Evolutionary conservation across 805 yeast genomes (phyloP).

Genomic region (Saturnispora bothae): DNA sequence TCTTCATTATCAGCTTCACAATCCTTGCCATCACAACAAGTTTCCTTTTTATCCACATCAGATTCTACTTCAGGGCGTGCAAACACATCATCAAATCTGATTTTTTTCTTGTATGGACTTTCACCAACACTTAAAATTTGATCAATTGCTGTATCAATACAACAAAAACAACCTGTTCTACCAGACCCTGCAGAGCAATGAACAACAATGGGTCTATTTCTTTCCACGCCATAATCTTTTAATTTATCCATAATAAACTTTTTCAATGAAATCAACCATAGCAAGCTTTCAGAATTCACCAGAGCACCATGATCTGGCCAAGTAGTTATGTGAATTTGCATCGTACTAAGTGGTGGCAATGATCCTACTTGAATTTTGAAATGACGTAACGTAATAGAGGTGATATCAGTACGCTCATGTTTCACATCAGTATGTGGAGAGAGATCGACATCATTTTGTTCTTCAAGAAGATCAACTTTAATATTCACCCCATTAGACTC

Average conservation of each 20-base stretch:
- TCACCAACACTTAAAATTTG: conserved; percentile 10
- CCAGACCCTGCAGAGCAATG: conserved; percentile 99
- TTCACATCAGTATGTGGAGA: conserved; percentile 15
- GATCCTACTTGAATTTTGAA: conserved; percentile 32
- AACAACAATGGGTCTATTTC: conserved; percentile 44
- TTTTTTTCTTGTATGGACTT: conserved; percentile 8
- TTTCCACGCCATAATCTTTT: conserved; percentile 3
- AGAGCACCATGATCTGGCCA: conserved; percentile 83
- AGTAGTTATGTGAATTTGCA: conserved; percentile 65
- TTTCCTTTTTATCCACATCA: no score
- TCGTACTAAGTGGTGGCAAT: conserved; percentile 32
- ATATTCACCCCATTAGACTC: conserved; percentile 21
- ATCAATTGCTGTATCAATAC: conserved; percentile 52
- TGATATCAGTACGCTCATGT: conserved; percentile 11
- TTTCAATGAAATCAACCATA: conserved; percentile 39
- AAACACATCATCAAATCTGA: not conserved
- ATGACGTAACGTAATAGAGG: conserved; percentile 27
- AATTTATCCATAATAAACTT: conserved; percentile 16
- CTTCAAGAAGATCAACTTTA: conserved; percentile 19
- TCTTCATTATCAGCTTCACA: conserved; percentile 3
- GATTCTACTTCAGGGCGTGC: not conserved
- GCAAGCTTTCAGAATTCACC: conserved; percentile 43
- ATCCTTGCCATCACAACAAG: no score
- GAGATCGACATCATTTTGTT: conserved; percentile 20
- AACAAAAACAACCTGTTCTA: conserved; percentile 82